Base-by-base conservation (phyloP, 768 basidiomycete genomes). In the Megacollybia marginata region DNA sequence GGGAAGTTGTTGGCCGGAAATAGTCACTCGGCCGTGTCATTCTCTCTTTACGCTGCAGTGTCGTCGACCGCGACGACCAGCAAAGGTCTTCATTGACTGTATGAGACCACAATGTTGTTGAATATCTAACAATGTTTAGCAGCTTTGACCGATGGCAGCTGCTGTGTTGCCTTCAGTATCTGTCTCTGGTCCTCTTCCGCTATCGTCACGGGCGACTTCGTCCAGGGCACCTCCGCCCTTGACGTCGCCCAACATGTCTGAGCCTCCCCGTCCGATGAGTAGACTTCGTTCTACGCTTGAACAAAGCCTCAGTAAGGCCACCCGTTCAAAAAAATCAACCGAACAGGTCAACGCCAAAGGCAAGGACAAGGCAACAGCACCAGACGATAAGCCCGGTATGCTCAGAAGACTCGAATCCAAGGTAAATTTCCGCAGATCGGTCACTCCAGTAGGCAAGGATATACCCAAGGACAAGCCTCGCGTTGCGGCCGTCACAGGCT, bases 261-360 rank as follows among this genome's bases (percentile, higher is more conserved):
- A 52, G 51, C 61, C 52, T 43, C 60, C 50, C 55, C 57, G 43
- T 51, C 71, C 82, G 5, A 80, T 88, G 59, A 76, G 76, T 58
- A 78, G 83, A 38, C 65, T 88, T 50, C 79, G 81, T 49, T 78
- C 83, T 2, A 78, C 83, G 5, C 65, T 88, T 19, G 84, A 84
- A 57, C 80, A 85, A 54, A 81, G 78, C 57, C 54, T 88, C 35
- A 78, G 82, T 46, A 75, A 76, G 11, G 82, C 82, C 47, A 82
- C 82, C 10, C 73, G 80, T 48, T 78, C 81, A 33, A 79, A 70
- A 67, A 63, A 60, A 18, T 75, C 74, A 55, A 44, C 64, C 8
- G 57, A 69, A 1, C 57, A 62, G 46, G 62, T 63, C 2, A 57
- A 63, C 31, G 55, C 75, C 52, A 76, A 73, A 57, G 72, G 63